phyloP scores from a whole-genome alignment of 192 early-diverging fungal genomes.

The Thamnidium elegans region DNA sequence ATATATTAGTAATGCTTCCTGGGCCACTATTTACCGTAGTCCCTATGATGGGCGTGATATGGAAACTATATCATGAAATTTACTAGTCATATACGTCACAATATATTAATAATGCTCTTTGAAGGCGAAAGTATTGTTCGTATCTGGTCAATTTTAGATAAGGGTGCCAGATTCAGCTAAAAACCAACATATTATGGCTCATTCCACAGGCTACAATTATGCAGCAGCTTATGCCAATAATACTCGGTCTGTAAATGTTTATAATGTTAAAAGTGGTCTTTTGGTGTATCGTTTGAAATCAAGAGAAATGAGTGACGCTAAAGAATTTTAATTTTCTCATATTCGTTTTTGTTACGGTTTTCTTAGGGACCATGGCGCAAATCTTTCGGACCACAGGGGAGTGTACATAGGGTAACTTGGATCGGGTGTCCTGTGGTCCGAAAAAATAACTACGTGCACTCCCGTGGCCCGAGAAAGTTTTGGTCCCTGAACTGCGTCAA shows the following conservation, averaged over 20 bases:
- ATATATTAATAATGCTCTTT: no score
- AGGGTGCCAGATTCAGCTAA: neutral
- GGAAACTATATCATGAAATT: neutral
- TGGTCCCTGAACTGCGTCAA: no score
- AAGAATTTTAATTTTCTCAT: neutral
- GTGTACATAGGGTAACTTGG: no score
- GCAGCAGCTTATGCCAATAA: neutral
- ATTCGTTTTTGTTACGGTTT: no score
- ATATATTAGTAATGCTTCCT: neutral
- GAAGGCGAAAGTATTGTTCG: neutral
- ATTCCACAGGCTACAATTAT: neutral
- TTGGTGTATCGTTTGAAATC: neutral
- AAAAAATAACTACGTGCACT: no score
- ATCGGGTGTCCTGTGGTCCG: no score
- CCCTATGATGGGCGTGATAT: no score
- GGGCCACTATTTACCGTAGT: no score
- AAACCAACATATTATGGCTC: neutral
- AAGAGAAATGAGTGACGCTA: neutral
- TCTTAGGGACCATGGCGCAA: no score
- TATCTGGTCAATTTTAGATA: conserved; percentile 5
- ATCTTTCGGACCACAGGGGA: no score
- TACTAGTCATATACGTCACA: neutral
- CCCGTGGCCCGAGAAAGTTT: no score
- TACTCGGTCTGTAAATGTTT: neutral
- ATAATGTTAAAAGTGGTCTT: neutral